Conservation (phyloP, 352 stramenopile species). For the Globisporangium cederbergense region DNA sequence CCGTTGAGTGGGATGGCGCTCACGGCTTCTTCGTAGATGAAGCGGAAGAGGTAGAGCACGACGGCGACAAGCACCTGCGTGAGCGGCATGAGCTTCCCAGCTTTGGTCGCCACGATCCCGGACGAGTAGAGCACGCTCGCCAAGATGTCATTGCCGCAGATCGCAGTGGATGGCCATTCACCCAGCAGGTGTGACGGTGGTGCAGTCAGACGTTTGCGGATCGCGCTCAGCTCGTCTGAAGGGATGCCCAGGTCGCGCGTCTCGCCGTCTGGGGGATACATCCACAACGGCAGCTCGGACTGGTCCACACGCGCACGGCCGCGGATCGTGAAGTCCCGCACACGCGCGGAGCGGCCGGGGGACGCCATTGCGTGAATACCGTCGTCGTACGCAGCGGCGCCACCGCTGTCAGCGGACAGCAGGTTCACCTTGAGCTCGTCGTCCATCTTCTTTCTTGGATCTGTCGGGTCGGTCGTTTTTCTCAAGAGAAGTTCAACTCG, state of each 20-base stretch:
- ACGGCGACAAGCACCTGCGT: constrained; percentile 76
- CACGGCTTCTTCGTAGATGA: constrained; percentile 91
- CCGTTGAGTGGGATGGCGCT: constrained; percentile 89
- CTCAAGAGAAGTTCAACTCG: not conserved
- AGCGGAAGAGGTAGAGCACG: constrained; percentile 68
- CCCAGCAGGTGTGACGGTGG: constrained; percentile 35
- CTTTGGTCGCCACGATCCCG: constrained; percentile 61
- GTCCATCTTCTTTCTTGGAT: constrained; percentile 29
- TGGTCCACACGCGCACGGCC: constrained; percentile 12
- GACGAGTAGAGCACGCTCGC: constrained; percentile 84
- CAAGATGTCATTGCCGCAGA: constrained; percentile 92
- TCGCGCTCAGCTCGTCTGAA: constrained; percentile 23
- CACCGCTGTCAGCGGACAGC: constrained; percentile 17
- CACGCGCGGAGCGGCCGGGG: constrained; percentile 9
- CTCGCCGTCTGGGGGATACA: constrained; percentile 42
- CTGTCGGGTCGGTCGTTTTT: not conserved
- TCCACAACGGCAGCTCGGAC: constrained; percentile 32
- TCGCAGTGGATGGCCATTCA: constrained; percentile 87
- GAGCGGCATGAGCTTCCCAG: constrained; percentile 84
- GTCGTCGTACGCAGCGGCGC: constrained; percentile 5
- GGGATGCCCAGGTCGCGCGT: constrained; percentile 27
- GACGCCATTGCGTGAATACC: constrained; percentile 1
- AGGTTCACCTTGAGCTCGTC: constrained; percentile 49
- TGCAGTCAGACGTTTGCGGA: constrained; percentile 23
- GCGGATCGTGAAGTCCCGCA: constrained; percentile 17